Evolutionary conservation across 2,329 filamentous ascomycete genomes (phyloP), one percentile per base, ranked within the genome.

Genomic region (Plectosphaerella plurivora): DNA sequence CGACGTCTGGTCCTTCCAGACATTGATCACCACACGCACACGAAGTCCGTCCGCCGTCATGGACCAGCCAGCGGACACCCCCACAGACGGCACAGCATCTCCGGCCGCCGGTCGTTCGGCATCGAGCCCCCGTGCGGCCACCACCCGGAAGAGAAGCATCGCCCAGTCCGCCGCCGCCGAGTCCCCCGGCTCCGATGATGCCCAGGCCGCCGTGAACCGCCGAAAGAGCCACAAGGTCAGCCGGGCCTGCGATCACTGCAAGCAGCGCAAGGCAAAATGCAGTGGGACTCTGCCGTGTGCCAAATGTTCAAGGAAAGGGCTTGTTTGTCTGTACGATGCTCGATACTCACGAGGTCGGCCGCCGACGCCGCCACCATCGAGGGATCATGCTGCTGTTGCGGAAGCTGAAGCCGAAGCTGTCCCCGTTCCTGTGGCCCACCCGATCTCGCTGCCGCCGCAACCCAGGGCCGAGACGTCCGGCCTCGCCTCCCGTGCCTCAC

Each of bases 221-320:
- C 57, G 51, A 46, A 66, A 65, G 51, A 47, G 53, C 12, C 62
- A 60, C 45, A 69, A 70, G 56, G 66, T 68, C 48, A 69, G 61
- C 52, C 59, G 67, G n/a, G 69, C 69, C 6, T 72, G 70, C 51
- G 69, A 72, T 53, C 59, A 62, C 28, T 72, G 69, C 61, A 72
- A 72, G 57, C 45, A 59, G n/a, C 65, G 65, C 42, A 72, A 72
- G 52, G 58, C 66, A 9, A 67, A 64, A 59, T 72, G 70, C 55
- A 69, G 61, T 9, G 70, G 70, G 1, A 64, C 63, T 15, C 61
- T 62, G 9, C 67, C 67, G 1, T 70, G 68, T 48, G 57, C 57
- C 10, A 67, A 64, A 47, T 70, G 67, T 49, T 56, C 59, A 1
- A 53, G 55, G 11, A 68, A 62, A 42, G 60, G 61, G 1, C 47